Evolutionary conservation across 2,329 filamentous ascomycete genomes (phyloP), one percentile per base, ranked within the genome.

Genomic region (Stylonectria norvegica): DNA sequence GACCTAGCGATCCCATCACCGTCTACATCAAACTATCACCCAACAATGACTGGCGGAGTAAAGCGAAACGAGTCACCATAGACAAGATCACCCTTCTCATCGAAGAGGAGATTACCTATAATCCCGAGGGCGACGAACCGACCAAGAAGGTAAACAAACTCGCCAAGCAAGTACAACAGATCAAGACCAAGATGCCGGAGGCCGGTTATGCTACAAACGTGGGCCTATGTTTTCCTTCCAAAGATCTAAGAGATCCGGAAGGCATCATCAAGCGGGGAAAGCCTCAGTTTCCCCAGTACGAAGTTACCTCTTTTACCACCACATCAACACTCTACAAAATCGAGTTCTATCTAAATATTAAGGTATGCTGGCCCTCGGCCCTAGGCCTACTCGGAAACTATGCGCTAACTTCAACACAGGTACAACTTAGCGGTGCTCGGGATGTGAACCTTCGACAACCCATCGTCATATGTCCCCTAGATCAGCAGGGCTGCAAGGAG

Each of bases 61-160:
- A 96, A 65, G 90, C 91, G 34, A 88, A 84, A 62, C 87, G 87
- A 60, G 90, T 97, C 38, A 91, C 88, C 30, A 94, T 98, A 58
- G 85, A 90, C 59, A 93, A 93, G 59, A 93, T 98, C 53, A 95
- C 89, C 2, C 83, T 97, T 29, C 81, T 82, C 10, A 94, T 98
- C 54, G 93, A 97, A 60, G 93, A 98, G 66, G 91, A 97, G 62
- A 95, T 97, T 43, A 94, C 93, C n/a, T 98, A 87, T 68, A 97
- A 98, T 52, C 93, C 93, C 20, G 91, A 97, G 66, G 93, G 93
- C 34, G 93, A 97, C 59, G 93, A 97, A 61, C 89, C 90, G 19
- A 86, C 86, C 20, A 87, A 88, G 51, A 96, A 95, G 65, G 73
- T 89, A 52, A 96, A 95, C 65, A 86, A 83, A 41, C 71, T 98